Evolutionary conservation across 257 asterid species (phyloP).

Genomic region (Solanum habrochaites): DNA sequence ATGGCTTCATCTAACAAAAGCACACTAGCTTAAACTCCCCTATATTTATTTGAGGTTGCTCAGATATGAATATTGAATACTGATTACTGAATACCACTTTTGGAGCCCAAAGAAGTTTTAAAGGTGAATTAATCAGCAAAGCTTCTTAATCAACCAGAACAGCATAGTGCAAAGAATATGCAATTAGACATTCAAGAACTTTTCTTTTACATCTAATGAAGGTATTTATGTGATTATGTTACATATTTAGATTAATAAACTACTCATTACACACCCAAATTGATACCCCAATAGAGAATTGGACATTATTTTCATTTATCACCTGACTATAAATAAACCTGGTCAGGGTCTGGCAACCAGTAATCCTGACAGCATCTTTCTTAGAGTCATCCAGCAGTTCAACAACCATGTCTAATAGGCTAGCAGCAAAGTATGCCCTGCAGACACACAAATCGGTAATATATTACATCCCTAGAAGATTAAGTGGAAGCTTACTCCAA

Average conservation of each 20-base stretch:
- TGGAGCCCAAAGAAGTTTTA: background rate
- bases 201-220: background rate
- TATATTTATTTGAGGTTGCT: background rate
- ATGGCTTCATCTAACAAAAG: background rate
- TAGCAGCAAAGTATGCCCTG: conserved; percentile 84
- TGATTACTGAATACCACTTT: background rate
- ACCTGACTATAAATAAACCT: conserved; percentile 84
- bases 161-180: background rate
- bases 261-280: background rate
- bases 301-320: background rate
- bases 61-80: background rate
- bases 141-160: background rate
- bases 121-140: background rate
- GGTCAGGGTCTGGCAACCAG: conserved; percentile 77
- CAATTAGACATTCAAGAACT: background rate
- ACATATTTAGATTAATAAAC: background rate
- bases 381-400: conserved; percentile 70
- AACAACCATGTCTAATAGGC: conserved; percentile 50
- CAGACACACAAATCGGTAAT: conserved; percentile 15
- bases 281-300: background rate
- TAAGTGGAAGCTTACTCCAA: background rate
- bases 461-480: background rate
- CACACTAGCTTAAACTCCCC: background rate
- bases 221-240: background rate
- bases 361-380: conserved; percentile 43